Conservation (phyloP, 2,329 filamentous ascomycete genomes). For the Phialocephala sp. region DNA sequence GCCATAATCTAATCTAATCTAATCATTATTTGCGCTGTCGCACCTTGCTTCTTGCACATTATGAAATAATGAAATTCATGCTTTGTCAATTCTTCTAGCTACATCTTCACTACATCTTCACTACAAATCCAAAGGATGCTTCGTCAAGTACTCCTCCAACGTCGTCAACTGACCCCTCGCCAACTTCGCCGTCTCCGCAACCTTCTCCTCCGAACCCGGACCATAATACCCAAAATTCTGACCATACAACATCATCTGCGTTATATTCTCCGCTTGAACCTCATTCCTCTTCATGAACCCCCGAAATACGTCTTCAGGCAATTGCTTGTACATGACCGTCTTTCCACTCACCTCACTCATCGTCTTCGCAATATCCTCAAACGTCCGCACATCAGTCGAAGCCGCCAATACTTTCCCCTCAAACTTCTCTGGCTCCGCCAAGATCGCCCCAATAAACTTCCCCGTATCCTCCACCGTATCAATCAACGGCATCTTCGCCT, state of each 20-base stretch:
- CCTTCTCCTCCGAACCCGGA: slow-evolving; percentile 39
- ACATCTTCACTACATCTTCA: background rate
- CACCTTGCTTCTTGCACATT: too few species aligned
- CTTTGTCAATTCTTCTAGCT: too few species aligned
- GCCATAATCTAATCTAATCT: too few species aligned
- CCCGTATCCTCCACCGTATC: slow-evolving; percentile 40
- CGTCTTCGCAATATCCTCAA: slow-evolving; percentile 19
- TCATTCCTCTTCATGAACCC: background rate
- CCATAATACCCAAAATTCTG: slow-evolving; percentile 48
- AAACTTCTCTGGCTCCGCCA: slow-evolving; percentile 50
- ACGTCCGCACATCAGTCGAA: slow-evolving; percentile 44
- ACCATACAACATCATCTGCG: slow-evolving; percentile 34
- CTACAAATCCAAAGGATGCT: slow-evolving; percentile 30
- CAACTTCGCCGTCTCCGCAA: slow-evolving; percentile 41
- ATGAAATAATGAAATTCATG: too few species aligned
- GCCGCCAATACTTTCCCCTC: slow-evolving; percentile 52
- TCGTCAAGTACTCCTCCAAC: slow-evolving; percentile 46
- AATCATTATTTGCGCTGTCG: too few species aligned
- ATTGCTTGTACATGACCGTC: slow-evolving; percentile 22
- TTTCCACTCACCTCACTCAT: slow-evolving; percentile 26
- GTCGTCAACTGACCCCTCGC: slow-evolving; percentile 41
- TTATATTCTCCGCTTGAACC: slow-evolving; percentile 28
- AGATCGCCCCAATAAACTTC: slow-evolving; percentile 45
- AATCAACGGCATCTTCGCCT: slow-evolving; percentile 38
- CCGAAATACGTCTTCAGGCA: slow-evolving; percentile 12